A percentile compares a stretch with the other conserved stretches of the same genome.
Conservation (phyloP, 2,329 filamentous ascomycete genomes). For the Parasarocladium wereldwijsianum region DNA sequence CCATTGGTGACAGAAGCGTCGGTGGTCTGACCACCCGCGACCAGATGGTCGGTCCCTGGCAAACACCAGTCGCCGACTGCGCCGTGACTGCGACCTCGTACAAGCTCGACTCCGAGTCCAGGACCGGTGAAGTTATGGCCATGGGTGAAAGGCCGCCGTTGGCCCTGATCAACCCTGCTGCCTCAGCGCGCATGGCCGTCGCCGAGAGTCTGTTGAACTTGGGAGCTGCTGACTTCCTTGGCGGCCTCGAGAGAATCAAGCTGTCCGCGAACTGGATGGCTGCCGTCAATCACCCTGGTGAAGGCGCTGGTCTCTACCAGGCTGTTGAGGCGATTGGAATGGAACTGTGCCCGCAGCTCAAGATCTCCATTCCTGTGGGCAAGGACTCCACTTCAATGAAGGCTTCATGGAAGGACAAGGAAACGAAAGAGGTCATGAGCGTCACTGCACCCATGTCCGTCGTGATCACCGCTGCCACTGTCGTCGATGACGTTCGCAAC, state of each 20-base stretch:
- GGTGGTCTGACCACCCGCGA: conserved; percentile 80
- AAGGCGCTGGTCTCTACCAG: conserved; percentile 84
- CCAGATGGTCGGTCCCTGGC: conserved; percentile 95
- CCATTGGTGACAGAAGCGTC: conserved; percentile 85
- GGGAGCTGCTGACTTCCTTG: conserved; percentile 58
- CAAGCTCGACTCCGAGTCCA: conserved; percentile 46
- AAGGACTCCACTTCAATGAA: conserved; percentile 99
- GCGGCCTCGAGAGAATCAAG: conserved; percentile 63
- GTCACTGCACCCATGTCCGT: conserved; percentile 87
- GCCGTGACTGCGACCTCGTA: conserved; percentile 82
- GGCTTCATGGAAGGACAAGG: conserved; percentile 74
- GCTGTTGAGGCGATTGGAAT: conserved; percentile 87
- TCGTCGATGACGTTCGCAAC: conserved; percentile 65
- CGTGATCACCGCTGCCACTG: conserved; percentile 79
- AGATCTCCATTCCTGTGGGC: conserved; percentile 85
- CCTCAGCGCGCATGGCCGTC: conserved; percentile 92
- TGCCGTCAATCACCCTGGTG: conserved; percentile 82
- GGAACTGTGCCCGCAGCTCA: conserved; percentile 81
- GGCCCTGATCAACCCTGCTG: conserved; percentile 76
- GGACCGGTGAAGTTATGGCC: conserved; percentile 88
- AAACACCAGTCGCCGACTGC: conserved; percentile 84
- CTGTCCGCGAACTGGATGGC: conserved; percentile 99
- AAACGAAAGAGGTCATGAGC: conserved; percentile 55
- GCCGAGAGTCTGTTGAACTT: conserved; percentile 89
- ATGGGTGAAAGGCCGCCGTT: conserved; percentile 89